Percentiles rank a stretch among this genome's conserved stretches.
phyloP scores from a whole-genome alignment of 1,284 basidiomycete species.

The Ceratobasidium sp. region DNA sequence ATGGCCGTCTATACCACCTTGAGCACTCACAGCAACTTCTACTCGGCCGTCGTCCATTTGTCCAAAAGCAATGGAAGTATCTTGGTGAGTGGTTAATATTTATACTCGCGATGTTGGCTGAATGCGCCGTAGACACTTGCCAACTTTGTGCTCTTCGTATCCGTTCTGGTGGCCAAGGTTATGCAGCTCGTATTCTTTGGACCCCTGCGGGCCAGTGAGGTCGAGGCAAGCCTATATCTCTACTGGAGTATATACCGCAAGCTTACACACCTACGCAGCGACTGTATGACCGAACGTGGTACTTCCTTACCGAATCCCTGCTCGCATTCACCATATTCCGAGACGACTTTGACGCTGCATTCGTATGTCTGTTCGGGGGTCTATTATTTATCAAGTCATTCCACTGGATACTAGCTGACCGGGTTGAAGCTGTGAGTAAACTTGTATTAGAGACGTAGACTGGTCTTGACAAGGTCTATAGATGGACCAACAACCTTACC shows the following conservation, averaged over 20 bases:
- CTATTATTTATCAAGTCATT: slow-evolving; percentile 96
- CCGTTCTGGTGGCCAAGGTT: slow-evolving; percentile 76
- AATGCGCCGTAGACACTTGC: slow-evolving; percentile 77
- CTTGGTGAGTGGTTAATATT: slow-evolving; percentile 63
- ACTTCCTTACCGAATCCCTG: slow-evolving; percentile 95
- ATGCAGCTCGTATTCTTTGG: slow-evolving; percentile 94
- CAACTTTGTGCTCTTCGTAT: slow-evolving; percentile 86
- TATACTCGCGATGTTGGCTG: background rate
- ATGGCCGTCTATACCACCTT: slow-evolving; percentile 81
- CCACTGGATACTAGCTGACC: slow-evolving; percentile 94
- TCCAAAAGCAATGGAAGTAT: slow-evolving; percentile 89
- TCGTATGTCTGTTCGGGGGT: slow-evolving; percentile 92
- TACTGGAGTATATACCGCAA: slow-evolving; percentile 20
- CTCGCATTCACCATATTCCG: slow-evolving; percentile 97
- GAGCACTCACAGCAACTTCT: slow-evolving; percentile 89
- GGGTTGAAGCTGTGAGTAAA: slow-evolving; percentile 90
- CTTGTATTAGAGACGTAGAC: background rate
- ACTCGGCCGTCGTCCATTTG: slow-evolving; percentile 90
- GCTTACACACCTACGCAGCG: slow-evolving; percentile 61
- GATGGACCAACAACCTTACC: slow-evolving; percentile 97
- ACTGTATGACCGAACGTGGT: slow-evolving; percentile 95
- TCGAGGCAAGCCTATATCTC: slow-evolving; percentile 82
- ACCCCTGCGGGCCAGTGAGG: slow-evolving; percentile 82
- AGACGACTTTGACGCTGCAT: slow-evolving; percentile 91
- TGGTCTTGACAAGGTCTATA: slow-evolving; percentile 49